Base-by-base conservation (phyloP, 1,284 basidiomycete genomes). In the Cryptococcus sp. region DNA sequence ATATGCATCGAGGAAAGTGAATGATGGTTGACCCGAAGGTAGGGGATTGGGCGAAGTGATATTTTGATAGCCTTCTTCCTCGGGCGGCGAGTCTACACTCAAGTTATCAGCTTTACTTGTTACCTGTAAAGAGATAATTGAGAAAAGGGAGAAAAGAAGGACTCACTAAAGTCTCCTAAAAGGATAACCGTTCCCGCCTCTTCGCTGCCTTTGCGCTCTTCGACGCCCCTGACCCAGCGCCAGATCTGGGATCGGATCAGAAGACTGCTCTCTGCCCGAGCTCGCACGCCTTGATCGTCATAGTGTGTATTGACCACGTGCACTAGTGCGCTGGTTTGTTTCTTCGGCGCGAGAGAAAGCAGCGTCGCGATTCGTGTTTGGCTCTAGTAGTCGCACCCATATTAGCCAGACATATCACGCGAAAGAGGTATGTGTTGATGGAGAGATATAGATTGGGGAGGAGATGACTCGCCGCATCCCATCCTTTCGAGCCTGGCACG, bases 251-350 rank as follows among this genome's bases (percentile, higher is more conserved):
- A 54, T 17, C 77, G 64, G 51, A 78, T 72, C 20, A 78, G 54
- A 42, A 71, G 60, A 49, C 73, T 75, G 41, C 68, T 69, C 49
- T 75, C 54, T 5, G 68, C 72, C 25, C 76, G 61, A 5, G 76
- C 71, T 20, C 46, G 38, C 16, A 65, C 41, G 6, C 77, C 75
- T n/a, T 40, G 47, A 58, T 78, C 69, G 55, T 79, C 78, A 54
- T 75, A 79, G 52, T 78, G 77, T 1, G 78, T 79, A 56, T 72
- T 72, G 48, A 75, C 64, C n/a, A 76, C 66, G 58, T 78, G 76
- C 10, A 78, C 61, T 8, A 71, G 55, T 11, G 52, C 16, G 1
- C 54, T 55, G 0, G 54, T 41, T n/a, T 30, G 46, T 23, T 10
- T 2, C n/a, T 25, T 57, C 35, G 61, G 61, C 5, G 61, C 50